Evolutionary conservation across 2,329 filamentous ascomycete species (phyloP), one percentile per base, ranked within the genome.

Genomic region (Escovopsis weberi): DNA sequence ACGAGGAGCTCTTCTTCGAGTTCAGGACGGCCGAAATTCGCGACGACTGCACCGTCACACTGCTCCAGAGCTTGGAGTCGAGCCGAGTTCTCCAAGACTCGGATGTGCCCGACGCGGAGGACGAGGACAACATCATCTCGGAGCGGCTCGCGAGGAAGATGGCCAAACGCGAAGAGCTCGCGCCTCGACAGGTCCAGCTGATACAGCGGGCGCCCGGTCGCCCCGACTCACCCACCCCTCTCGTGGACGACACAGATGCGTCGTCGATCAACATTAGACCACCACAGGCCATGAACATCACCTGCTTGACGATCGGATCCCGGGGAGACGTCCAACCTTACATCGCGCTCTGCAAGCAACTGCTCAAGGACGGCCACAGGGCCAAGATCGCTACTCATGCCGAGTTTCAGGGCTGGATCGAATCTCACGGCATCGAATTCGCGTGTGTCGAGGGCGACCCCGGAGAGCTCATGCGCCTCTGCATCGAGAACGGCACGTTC

Each of bases 251-350:
- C 53, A 80, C 85, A 8, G 79, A 81, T 50, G 84, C 85, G 4
- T 94, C 88, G 0, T 82, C 94, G 45, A 72, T 94, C 48, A 86
- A 91, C 51, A 94, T 95, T 65, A 94, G 94, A 61, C 89, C 91
- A 0, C 65, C 77, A 2, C 72, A 85, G 51, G 69, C 88, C 2
- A 67, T 98, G 57, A 80, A 72, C 18, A 83, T 98, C 46, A 94
- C 89, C 2, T 98, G 91, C 57, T 67, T 98, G 33, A 98, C 91
- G 0, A 98, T 98, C 48, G 91, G 91, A 12, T 95, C 89, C 11
- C 75, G 91, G 45, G 91, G 91, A 23, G 91, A 98, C 57, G 89
- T 98, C 4, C 91, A 98, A 59, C 91, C 91, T 1, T 98, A 96
- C 58, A 96, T 98, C 58, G 87, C 91, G 0, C 69, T 98, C 1